These are phyloP conservation scores for Aspergillus jensenii DNA, from an alignment of 2,329 filamentous ascomycete species.

Conservation along the genomic window DNA sequence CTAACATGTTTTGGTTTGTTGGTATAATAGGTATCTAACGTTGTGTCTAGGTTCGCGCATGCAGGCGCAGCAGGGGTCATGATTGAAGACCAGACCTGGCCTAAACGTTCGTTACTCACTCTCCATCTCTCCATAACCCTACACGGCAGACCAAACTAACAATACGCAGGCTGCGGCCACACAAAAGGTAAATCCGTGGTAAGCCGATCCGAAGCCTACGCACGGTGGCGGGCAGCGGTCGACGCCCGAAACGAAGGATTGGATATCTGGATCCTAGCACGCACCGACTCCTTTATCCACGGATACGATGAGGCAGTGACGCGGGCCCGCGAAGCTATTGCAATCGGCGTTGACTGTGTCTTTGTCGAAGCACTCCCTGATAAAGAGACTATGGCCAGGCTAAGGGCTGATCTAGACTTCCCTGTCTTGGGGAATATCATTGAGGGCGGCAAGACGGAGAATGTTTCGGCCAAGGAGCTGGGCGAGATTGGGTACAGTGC, in stretches of 20 bases:
- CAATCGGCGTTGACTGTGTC: conserved; percentile 46
- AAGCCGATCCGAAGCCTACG: conserved; percentile 46
- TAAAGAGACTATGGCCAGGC: conserved; percentile 38
- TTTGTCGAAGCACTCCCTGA: conserved; percentile 49
- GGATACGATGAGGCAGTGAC: conserved; percentile 48
- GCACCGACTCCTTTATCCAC: conserved; percentile 43
- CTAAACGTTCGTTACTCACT: conserved; percentile 40
- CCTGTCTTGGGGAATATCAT: conserved; percentile 48
- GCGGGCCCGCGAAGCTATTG: conserved; percentile 42
- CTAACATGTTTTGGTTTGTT: too few species aligned
- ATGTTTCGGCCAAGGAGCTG: conserved; percentile 40
- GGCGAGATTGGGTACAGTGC: conserved; percentile 41
- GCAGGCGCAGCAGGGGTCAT: conserved; percentile 41
- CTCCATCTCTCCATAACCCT: neutral
- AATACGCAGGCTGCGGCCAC: conserved; percentile 41
- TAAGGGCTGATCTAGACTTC: conserved; percentile 38
- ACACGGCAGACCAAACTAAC: neutral
- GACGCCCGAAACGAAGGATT: conserved; percentile 47
- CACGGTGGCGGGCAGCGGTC: conserved; percentile 47
- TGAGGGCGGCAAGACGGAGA: conserved; percentile 44
- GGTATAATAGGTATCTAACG: too few species aligned
- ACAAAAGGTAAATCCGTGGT: conserved; percentile 51
- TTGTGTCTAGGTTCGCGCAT: conserved; percentile 31
- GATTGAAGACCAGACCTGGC: conserved; percentile 53
- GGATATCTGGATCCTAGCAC: conserved; percentile 49